Evolutionary conservation across 2,329 filamentous ascomycete genomes (phyloP).

Genomic region (Phialemoniopsis sp.): DNA sequence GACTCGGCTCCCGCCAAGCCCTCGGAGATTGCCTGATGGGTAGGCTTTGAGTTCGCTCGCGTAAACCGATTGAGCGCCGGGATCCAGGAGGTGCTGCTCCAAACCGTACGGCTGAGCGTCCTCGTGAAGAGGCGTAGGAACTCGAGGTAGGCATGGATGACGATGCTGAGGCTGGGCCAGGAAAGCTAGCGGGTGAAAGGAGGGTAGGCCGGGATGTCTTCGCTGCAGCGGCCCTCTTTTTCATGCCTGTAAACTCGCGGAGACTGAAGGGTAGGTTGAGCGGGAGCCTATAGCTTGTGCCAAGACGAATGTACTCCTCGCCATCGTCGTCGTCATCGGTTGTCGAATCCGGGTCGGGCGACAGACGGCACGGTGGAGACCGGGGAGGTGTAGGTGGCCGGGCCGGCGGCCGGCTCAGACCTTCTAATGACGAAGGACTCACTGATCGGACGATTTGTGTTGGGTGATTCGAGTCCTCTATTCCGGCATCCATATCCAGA

Average conservation of each 20-base stretch:
- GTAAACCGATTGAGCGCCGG: too few relatives aligned
- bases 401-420: slow-evolving; percentile 39
- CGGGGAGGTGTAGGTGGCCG: slow-evolving; percentile 32
- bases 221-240: slow-evolving; percentile 17
- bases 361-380: slow-evolving; percentile 20
- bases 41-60: too few relatives aligned
- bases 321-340: slow-evolving; percentile 34
- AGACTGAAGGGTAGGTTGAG: slow-evolving; percentile 34
- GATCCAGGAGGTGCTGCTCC: too few relatives aligned
- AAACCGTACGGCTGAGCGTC: too few relatives aligned
- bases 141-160: too few relatives aligned
- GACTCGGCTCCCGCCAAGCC: slow-evolving; percentile 54
- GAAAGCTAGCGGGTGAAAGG: slow-evolving; percentile 18
- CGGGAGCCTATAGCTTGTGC: slow-evolving; percentile 21
- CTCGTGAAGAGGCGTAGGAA: too few relatives aligned
- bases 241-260: slow-evolving; percentile 32
- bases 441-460: slow-evolving; percentile 46
- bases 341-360: slow-evolving; percentile 35
- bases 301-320: slow-evolving; percentile 47
- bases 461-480: slow-evolving; percentile 44
- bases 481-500: slow-evolving; percentile 51
- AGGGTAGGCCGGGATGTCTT: slow-evolving; percentile 9
- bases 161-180: too few relatives aligned
- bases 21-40: slow-evolving; percentile 31
- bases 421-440: slow-evolving; percentile 51